Percentiles rank a stretch among this genome's conserved stretches.
Conservation (phyloP, 768 basidiomycete species). For the Calocybe indica region DNA sequence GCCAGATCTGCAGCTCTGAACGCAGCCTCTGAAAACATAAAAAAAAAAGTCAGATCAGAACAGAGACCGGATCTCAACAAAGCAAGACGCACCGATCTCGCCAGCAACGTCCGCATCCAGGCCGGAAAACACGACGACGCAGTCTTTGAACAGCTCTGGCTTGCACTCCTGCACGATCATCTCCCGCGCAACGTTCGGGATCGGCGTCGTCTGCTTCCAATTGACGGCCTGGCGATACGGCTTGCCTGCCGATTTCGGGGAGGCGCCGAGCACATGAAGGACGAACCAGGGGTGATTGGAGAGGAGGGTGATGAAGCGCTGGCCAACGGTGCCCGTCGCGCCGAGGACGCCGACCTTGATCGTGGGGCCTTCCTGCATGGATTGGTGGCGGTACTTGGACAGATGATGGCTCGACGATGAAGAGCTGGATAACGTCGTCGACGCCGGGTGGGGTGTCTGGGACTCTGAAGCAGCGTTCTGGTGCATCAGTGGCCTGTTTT, state of each 20-base stretch:
- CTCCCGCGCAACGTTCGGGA: constrained; percentile 58
- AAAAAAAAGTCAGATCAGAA: constrained; percentile 5
- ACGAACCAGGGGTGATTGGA: constrained; percentile 86
- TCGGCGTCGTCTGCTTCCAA: constrained; percentile 85
- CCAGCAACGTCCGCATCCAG: constrained; percentile 93
- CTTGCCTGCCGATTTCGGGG: constrained; percentile 81
- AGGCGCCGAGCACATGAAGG: constrained; percentile 85
- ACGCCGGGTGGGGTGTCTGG: not conserved
- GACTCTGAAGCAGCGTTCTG: too few relatives aligned
- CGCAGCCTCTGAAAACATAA: constrained; percentile 54
- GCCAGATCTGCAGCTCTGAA: constrained; percentile 85
- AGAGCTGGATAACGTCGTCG: not conserved
- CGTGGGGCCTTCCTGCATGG: constrained; percentile 24
- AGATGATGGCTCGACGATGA: constrained; percentile 19
- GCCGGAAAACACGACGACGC: constrained; percentile 90
- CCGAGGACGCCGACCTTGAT: constrained; percentile 70
- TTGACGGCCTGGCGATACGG: constrained; percentile 63
- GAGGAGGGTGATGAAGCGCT: constrained; percentile 89
- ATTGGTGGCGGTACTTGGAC: constrained; percentile 27
- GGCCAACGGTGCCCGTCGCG: constrained; percentile 93
- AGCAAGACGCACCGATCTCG: constrained; percentile 67
- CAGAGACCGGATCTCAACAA: not conserved
- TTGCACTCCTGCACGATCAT: constrained; percentile 73
- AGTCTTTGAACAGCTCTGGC: constrained; percentile 72
- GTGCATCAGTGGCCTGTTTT: too few relatives aligned